Evolutionary conservation across 371 early-diverging fungal species (phyloP).

Genomic region (Apophysomyces variabilis): DNA sequence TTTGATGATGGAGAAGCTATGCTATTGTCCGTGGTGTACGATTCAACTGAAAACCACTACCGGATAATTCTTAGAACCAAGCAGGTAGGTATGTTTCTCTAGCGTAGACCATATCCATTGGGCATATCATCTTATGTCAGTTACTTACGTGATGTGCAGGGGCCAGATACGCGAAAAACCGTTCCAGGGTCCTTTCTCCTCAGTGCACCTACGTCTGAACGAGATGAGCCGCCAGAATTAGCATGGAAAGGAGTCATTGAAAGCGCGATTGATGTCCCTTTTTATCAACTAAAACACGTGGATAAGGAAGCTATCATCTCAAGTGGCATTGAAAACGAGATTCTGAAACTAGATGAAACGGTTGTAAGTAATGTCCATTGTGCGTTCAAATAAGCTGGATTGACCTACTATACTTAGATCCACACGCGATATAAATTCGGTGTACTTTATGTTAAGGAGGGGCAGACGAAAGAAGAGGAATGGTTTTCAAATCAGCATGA

Average conservation of each 20-base stretch:
- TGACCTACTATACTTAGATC: constrained; percentile 38
- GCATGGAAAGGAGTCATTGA: constrained; percentile 33
- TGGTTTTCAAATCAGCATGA: constrained; percentile 66
- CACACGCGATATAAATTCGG: constrained; percentile 80
- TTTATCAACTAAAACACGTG: constrained; percentile 19
- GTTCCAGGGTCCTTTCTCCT: constrained; percentile 25
- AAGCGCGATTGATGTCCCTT: constrained; percentile 20
- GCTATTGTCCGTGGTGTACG: constrained; percentile 29
- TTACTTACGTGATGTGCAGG: constrained; percentile 4
- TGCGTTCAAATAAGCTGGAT: neutral
- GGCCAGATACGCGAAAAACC: constrained; percentile 25
- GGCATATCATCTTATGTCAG: neutral
- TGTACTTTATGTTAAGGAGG: constrained; percentile 61
- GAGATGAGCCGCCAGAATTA: neutral
- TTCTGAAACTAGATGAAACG: constrained; percentile 35
- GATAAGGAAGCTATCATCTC: constrained; percentile 19
- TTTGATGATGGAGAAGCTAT: constrained; percentile 15
- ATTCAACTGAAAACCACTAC: constrained; percentile 20
- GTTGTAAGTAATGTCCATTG: constrained; percentile 16
- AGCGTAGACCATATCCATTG: neutral
- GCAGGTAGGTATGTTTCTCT: constrained; percentile 19
- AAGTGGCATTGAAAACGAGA: constrained; percentile 30
- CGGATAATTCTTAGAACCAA: constrained; percentile 30
- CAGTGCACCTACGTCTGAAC: constrained; percentile 16
- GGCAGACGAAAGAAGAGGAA: constrained; percentile 73